Evolutionary conservation across 768 basidiomycete species (phyloP), one percentile per base, ranked within the genome.

Genomic region (Leccinum arenicola): DNA sequence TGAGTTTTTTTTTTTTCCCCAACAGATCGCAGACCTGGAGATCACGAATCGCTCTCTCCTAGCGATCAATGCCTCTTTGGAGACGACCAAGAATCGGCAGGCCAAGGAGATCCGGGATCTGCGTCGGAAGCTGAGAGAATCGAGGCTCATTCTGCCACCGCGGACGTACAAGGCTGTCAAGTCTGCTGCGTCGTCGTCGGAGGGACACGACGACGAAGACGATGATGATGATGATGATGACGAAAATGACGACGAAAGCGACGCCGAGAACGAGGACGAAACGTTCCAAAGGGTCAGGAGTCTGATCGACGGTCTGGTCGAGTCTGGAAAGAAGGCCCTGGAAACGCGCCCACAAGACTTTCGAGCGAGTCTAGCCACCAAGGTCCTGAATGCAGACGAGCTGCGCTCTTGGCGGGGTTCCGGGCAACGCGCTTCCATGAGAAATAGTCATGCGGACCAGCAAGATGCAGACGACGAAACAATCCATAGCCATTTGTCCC

Each of bases 31-130:
- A 12, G 93, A 96, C 75, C 79, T 96, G 11, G 91, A 95, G 73
- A 96, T 96, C 67, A 88, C 91, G 6, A 95, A 93, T 72, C 81
- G 84, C 35, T 96, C 93, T 1, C 80, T 96, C 17, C 79, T 95
- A 50, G 84, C 85, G 2, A 93, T 96, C 75, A 96, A 95, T 67
- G 77, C 87, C 2, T 82, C 88, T 17, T 80, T 96, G 21, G 93
- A 96, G 72, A 82, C 85, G 36, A 82, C 84, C 35, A 93, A 92
- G 73, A 83, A 88, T 63, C 82, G 81, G 29, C 93, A 95, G 67
- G 84, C 87, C 7, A 86, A 84, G 62, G 94, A 96, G 74, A 94
- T 96, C 54, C 83, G 90, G 21, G 91, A 93, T 45, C 78, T 96
- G 17, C 84, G 88, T 14, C 84, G 92, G 33, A 91, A 86, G 66